Evolutionary conservation across 2,329 filamentous ascomycete genomes (phyloP).

Genomic region (Sodiomyces alkalinus): DNA sequence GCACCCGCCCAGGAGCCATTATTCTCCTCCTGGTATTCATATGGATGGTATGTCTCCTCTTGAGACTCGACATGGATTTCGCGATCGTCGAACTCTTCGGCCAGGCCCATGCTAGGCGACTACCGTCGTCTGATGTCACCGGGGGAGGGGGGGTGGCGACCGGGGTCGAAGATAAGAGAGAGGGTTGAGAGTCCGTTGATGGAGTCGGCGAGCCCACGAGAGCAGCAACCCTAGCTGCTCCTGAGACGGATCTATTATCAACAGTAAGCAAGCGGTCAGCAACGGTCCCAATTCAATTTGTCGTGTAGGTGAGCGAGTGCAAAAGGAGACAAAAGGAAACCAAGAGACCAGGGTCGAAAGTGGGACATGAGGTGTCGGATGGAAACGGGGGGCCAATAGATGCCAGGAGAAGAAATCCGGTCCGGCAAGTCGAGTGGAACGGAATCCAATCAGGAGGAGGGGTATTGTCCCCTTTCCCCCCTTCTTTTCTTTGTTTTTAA

Average conservation of each 20-base stretch:
- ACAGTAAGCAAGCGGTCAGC: not conserved
- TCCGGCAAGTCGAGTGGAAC: too few species aligned
- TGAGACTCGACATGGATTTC: slow-evolving; percentile 45
- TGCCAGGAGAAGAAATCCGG: too few species aligned
- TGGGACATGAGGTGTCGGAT: slow-evolving; percentile 1
- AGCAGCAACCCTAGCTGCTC: slow-evolving; percentile 11
- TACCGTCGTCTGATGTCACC: slow-evolving; percentile 12
- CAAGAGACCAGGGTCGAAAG: too few species aligned
- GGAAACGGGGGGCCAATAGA: not conserved
- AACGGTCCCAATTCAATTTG: too few species aligned
- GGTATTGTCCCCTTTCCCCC: too few species aligned
- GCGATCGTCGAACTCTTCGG: slow-evolving; percentile 54
- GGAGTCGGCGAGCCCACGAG: slow-evolving; percentile 9
- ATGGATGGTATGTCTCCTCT: slow-evolving; percentile 47
- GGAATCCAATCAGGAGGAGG: too few species aligned
- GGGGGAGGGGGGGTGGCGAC: slow-evolving; percentile 1
- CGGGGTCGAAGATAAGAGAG: too few species aligned
- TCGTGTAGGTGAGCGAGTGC: too few species aligned
- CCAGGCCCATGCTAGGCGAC: slow-evolving; percentile 56
- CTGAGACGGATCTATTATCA: slow-evolving; percentile 4
- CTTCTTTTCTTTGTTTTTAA: too few species aligned
- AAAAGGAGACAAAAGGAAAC: too few species aligned
- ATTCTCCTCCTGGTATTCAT: slow-evolving; percentile 80
- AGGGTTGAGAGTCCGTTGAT: not conserved
- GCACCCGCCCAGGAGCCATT: slow-evolving; percentile 84